Evolutionary conservation across 306 rosid genomes (phyloP), one percentile per base, ranked within the genome.

Genomic region (Senna tora): DNA sequence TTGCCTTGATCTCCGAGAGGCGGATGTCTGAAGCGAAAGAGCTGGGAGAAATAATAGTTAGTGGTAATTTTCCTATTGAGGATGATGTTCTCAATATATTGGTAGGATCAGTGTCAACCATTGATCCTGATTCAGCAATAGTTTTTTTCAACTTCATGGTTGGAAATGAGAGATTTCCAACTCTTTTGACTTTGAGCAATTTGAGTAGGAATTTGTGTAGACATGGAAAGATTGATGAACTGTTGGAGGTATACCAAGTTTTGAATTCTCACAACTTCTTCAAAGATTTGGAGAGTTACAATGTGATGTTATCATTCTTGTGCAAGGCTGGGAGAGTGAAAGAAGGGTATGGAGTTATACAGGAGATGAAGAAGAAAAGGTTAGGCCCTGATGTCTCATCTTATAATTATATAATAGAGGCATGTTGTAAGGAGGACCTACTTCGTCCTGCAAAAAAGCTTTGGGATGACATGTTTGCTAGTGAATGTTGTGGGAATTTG

Each of bases 401-500:
- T 10, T 93, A 93, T 67, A 93, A 93, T 67, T 84, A 83, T 78
- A 80, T 93, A 21, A 86, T 93, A 82, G 91, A 93, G 82, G 92
- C 94, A 4, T 93, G 97, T 72, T 93, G 98, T 69, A 83, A 86
- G 77, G 94, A 87, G 71, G 97, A 87, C 76, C 77, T 89, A 28
- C 76, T 91, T 67, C 89, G 94, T 56, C 98, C 98, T 11, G 97
- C 97, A 14, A 86, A 68, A 72, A 86, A 82, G 85, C 92, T 91
- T 16, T 91, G 98, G 98, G 97, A 94, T 81, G 97, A 94, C 86
- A 94, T 94, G 98, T 94, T 94, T 82, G 73, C 95, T 4, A 72
- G 77, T 68, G 91, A 90, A 17, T 87, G 88, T 82, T 75, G 72
- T 33, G 96, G 96, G 63, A 89, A 91, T 75, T 83, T 94, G 76